Evolutionary conservation across 768 basidiomycete species (phyloP).

Genomic region (Cystobasidium onofrii): DNA sequence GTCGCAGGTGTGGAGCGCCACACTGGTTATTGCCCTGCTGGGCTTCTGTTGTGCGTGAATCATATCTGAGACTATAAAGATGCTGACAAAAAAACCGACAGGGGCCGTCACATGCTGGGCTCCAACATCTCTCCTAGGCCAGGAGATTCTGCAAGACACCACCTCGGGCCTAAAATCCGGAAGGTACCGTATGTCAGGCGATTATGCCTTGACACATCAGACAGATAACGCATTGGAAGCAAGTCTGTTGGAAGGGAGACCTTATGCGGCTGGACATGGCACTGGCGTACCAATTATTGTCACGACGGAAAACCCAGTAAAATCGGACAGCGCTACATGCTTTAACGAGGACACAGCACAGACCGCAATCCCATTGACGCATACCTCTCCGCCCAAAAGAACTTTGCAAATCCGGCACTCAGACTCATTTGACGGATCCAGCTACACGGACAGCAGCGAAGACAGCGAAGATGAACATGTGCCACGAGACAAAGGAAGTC

Average conservation of each 20-base stretch:
- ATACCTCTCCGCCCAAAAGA: not conserved
- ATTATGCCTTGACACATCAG: not conserved
- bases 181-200: not conserved
- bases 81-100: not conserved
- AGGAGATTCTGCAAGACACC: slow-evolving; percentile 48
- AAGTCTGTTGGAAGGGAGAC: not conserved
- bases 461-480: not conserved
- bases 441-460: slow-evolving; percentile 13
- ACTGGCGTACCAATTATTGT: not conserved
- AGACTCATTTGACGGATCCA: slow-evolving; percentile 32
- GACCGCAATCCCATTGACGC: not conserved
- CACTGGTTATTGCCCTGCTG: slow-evolving; percentile 26
- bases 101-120: slow-evolving; percentile 29
- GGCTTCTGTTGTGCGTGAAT: slow-evolving; percentile 15
- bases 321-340: not conserved
- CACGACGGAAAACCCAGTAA: not conserved
- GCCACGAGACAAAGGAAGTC: not conserved
- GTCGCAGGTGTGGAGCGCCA: not conserved
- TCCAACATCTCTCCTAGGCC: slow-evolving; percentile 12
- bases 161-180: slow-evolving; percentile 34
- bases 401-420: slow-evolving; percentile 37
- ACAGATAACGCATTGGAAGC: not conserved
- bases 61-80: not conserved
- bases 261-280: not conserved
- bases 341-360: not conserved